Evolutionary conservation across 495 filamentous ascomycete genomes (phyloP), one percentile per base, ranked within the genome.

Genomic region (Glarea lozoyensis): DNA sequence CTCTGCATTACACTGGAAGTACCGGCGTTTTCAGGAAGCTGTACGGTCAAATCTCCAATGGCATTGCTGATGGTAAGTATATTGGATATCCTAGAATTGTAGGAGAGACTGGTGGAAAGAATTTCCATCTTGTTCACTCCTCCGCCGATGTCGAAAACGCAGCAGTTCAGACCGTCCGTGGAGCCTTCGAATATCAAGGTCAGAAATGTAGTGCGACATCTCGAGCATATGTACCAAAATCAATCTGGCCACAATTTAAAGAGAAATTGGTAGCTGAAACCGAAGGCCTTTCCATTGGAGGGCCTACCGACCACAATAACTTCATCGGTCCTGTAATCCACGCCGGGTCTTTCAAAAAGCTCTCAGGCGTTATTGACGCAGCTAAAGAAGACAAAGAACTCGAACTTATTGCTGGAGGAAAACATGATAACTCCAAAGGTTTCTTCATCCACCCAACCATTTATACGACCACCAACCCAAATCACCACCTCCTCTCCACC

Each of bases 171-270:
- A 93, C 86, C 9, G 76, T 94, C 21, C 82, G 87, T 30, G 87
- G 85, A 30, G 81, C 87, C 6, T 94, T 93, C 55, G 87, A 94
- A 63, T 94, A 85, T 57, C 84, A 88, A 58, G 87, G 87, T 17
- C 87, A 94, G 60, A 94, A 93, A 61, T 93, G 86, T 65, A 84
- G 79, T 53, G 86, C 86, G 33, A 84, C 81, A 1, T 89, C 84
- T 36, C 75, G 86, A 12, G 47, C 78, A 12, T 93, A 92, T 55
- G 69, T 93, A 6, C 77, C 86, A 0, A 63, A 72, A 47, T 86
- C 82, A 0, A 60, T 86, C 32, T 82, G 81, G 63, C 73, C 79
- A 9, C 62, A 75, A 38, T 87, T 90, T 64, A 66, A 75, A 43
- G 56, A 65, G 34, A 61, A 68, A 34, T 59, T 94, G 12, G 72